Evolutionary conservation across 164 flowering plant genomes (phyloP), one percentile per base, ranked within the genome.

Genomic region (Amborella trichopoda): DNA sequence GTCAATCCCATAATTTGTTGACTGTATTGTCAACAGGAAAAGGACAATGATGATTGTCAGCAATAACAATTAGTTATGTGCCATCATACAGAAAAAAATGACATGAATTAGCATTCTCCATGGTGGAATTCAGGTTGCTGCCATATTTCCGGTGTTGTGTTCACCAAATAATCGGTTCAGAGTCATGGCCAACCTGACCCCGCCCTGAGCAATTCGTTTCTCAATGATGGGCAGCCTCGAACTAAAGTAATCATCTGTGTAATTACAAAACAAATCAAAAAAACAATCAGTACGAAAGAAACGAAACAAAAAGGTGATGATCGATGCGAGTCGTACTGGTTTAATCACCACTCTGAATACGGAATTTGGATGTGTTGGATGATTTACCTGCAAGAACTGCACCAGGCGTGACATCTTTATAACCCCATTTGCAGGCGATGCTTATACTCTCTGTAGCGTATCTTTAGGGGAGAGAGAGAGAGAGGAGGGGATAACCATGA

Each of bases 351-450:
- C 5, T 36, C 10, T 28, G 8, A 9, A n/a, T 24, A 25, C 18
- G 6, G 8, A 38, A 38, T 38, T 19, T n/a, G 11, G 2, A 38
- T 6, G 41, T 16, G 40, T 50, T 12, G 34, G 50, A 51, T 28
- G 5, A 4, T 18, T 53, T 62, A 85, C 96, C 96, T 65, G 87
- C 48, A 4, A 93, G 74, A 59, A 91, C 85, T 40, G 26, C 59
- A 21, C 91, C 95, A 25, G 76, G 22, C 25, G 65, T 49, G 28
- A 67, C 86, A 21, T 68, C 91, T 52, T 88, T 73, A 67, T 93
- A 88, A 16, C 77, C 95, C 86, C 84, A 93, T 63, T 88, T 79
- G 73, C 99, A 93, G 12, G 99, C 99, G 48, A 88, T 51, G 58
- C 62, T 66, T 50, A 85, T 81, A 61, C 99, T 83, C 68, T 88